These are phyloP conservation scores for Oryza meyeriana DNA, from an alignment of 176 grass and related monocot species.

Conservation along the genomic window DNA sequence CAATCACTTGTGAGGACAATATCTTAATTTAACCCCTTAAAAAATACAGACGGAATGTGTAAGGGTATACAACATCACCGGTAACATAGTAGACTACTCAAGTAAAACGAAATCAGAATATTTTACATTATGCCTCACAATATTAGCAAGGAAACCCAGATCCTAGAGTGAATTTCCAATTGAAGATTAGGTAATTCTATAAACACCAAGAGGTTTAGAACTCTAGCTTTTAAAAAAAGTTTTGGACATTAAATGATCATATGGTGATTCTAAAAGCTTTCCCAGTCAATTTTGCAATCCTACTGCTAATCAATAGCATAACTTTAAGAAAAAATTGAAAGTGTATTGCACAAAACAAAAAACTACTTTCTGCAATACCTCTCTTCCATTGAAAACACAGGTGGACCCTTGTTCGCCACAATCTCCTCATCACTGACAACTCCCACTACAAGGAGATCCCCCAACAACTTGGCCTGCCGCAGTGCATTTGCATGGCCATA, in stretches of 20 bases:
- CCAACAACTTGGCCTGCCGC: constrained; percentile 76
- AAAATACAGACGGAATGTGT: not conserved
- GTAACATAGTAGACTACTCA: not conserved
- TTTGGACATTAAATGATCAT: not conserved
- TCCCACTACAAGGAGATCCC: constrained; percentile 75
- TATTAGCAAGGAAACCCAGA: not conserved
- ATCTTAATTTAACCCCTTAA: not conserved
- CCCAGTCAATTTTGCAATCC: not conserved
- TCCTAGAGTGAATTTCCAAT: not conserved
- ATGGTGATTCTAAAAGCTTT: not conserved
- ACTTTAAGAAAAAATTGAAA: not conserved
- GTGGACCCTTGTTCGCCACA: constrained; percentile 81
- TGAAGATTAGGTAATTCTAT: constrained; percentile 3
- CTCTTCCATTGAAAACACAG: constrained; percentile 95
- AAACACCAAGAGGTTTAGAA: not conserved
- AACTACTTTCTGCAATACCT: constrained; percentile 40
- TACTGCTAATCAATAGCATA: not conserved
- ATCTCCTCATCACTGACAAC: constrained; percentile 94
- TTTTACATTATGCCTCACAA: not conserved
- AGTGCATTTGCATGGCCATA: constrained; percentile 89
- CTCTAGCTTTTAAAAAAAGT: not conserved
- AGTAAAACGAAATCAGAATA: not conserved
- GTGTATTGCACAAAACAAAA: not conserved
- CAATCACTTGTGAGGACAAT: not conserved
- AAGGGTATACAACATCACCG: not conserved